Evolutionary conservation across 2,329 filamentous ascomycete species (phyloP).

Genomic region (Ilyonectria destructans): DNA sequence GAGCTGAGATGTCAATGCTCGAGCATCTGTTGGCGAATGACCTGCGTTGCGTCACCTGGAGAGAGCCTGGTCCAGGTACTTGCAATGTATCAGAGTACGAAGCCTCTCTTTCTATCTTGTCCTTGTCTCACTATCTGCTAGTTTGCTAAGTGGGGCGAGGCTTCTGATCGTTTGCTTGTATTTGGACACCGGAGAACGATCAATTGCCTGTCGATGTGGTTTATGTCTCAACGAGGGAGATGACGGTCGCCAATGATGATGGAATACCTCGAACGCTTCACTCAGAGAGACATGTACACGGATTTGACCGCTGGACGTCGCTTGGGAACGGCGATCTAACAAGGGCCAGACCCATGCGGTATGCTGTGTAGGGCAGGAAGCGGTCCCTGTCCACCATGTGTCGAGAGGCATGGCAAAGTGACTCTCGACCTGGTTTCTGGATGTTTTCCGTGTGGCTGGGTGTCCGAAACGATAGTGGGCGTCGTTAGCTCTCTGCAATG

Average conservation of each 20-base stretch:
- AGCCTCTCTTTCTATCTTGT: constrained; percentile 33
- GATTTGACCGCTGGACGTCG: constrained; percentile 24
- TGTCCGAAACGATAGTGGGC: neutral
- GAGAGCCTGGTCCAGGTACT: constrained; percentile 20
- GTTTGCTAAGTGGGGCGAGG: constrained; percentile 30
- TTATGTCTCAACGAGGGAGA: neutral
- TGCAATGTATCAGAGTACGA: constrained; percentile 16
- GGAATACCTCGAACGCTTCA: constrained; percentile 27
- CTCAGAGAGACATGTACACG: constrained; percentile 21
- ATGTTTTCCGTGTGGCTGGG: constrained; percentile 29
- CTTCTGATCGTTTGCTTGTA: constrained; percentile 35
- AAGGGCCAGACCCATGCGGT: constrained; percentile 12
- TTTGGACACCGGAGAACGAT: neutral
- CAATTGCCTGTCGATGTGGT: neutral
- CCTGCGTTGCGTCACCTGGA: constrained; percentile 36
- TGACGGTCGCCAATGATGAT: neutral
- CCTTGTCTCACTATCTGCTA: constrained; percentile 39
- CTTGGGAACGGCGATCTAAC: constrained; percentile 17
- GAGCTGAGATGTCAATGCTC: constrained; percentile 27
- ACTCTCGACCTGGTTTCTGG: constrained; percentile 14
- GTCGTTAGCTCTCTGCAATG: constrained; percentile 3
- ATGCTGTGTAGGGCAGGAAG: constrained; percentile 29
- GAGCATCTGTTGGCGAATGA: constrained; percentile 42
- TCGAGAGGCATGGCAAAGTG: constrained; percentile 27
- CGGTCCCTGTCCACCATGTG: constrained; percentile 35